These are phyloP conservation scores for Camellia granthamiana DNA, from an alignment of 148 eudicot genomes.

Conservation along the genomic window DNA sequence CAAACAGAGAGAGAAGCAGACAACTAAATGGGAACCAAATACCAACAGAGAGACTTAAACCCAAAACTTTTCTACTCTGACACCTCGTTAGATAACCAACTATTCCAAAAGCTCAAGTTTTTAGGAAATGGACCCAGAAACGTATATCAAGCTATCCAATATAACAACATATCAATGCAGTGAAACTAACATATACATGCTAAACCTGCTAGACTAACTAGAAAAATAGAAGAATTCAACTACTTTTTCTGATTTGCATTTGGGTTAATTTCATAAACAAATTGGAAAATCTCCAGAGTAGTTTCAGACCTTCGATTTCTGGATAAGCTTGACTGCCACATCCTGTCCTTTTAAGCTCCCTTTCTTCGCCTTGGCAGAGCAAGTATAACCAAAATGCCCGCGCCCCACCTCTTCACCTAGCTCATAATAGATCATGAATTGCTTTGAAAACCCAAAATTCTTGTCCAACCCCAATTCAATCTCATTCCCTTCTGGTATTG, in stretches of 20 bases:
- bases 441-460: slow-evolving; percentile 81
- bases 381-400: slow-evolving; percentile 98
- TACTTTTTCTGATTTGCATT: neutral
- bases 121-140: too few species aligned
- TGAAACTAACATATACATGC: neutral
- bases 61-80: too few species aligned
- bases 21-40: too few species aligned
- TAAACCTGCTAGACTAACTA: neutral
- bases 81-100: too few species aligned
- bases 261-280: neutral
- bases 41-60: too few species aligned
- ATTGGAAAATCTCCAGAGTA: neutral
- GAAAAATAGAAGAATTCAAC: neutral
- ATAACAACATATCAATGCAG: neutral
- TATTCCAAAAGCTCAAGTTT: too few species aligned
- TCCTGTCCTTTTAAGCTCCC: slow-evolving; percentile 82
- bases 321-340: slow-evolving; percentile 96
- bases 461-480: slow-evolving; percentile 78
- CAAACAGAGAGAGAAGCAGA: too few species aligned
- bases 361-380: slow-evolving; percentile 69
- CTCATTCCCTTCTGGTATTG: slow-evolving; percentile 92
- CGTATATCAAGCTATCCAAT: neutral
- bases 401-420: slow-evolving; percentile 89
- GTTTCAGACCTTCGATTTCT: slow-evolving; percentile 74
- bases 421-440: slow-evolving; percentile 61